These are phyloP conservation scores for Allium fistulosum DNA, from an alignment of 106 monocot genomes.

Conservation along the genomic window DNA sequence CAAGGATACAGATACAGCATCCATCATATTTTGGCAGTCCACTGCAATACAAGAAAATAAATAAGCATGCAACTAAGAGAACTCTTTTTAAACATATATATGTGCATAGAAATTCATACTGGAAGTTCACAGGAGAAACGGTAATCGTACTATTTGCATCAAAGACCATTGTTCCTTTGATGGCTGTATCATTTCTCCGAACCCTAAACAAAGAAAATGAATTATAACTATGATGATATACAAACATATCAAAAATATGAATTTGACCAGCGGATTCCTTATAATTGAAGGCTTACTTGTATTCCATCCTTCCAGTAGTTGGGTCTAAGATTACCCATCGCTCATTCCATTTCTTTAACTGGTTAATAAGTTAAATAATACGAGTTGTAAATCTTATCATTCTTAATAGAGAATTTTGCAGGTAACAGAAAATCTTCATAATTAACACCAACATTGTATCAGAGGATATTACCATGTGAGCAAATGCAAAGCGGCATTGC, in stretches of 20 bases:
- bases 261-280: background rate
- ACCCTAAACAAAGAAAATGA: constrained; percentile 27
- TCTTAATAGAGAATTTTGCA: no score
- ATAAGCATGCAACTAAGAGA: background rate
- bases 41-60: constrained; percentile 42
- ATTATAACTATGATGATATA: background rate
- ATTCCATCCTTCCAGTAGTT: constrained; percentile 98
- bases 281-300: constrained; percentile 56
- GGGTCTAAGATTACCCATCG: constrained; percentile 93
- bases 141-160: constrained; percentile 86
- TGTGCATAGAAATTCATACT: constrained; percentile 32
- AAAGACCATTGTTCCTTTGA: constrained; percentile 80
- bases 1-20: constrained; percentile 97
- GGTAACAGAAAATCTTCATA: no score
- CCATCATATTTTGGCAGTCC: constrained; percentile 93
- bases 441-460: no score
- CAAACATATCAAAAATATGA: background rate
- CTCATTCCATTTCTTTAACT: constrained; percentile 97
- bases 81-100: background rate
- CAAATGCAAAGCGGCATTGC: no score
- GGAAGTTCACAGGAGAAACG: constrained; percentile 83
- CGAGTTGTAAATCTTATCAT: background rate
- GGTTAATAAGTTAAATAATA: constrained; percentile 5
- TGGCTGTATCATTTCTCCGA: constrained; percentile 54
- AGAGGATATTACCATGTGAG: no score